Evolutionary conservation across 164 flowering plant genomes (phyloP), one percentile per base, ranked within the genome.

Genomic region (Cinnamomum micranthum): DNA sequence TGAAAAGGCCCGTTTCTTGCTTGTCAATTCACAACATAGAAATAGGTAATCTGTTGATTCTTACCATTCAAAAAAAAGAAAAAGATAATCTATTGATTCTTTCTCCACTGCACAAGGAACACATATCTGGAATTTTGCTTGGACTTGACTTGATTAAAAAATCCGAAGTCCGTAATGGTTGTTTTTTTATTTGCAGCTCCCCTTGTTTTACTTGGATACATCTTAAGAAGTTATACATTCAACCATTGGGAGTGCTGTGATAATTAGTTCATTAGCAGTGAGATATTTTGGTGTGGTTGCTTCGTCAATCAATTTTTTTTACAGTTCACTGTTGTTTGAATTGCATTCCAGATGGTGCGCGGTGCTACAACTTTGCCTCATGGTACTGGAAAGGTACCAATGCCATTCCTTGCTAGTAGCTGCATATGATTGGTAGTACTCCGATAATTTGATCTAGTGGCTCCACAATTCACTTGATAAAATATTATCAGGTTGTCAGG

Each of bases 351-450:
- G 99, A 87, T 84, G 79, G 97, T 96, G 73, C 88, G 85, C 76
- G 98, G 98, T 76, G 84, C 86, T 51, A 79, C 87, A 66, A 78
- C 86, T 77, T 86, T 96, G 68, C 99, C 99, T 52, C 98, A 96
- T 83, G 95, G 97, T 52, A 85, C 80, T 69, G 94, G 93, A 68
- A 96, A 96, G 98, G 99, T 96, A 86, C 19, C 60, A 15, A 55
- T 55, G 19, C 20, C 60, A 19, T 50, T 51, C 41, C 71, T 6
- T 65, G 58, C 28, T 22, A 19, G 41, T 6, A 25, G 68, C 58
- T 62, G 59, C 52, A 14, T 17, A 11, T 75, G 71, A 47, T 58
- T 67, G 47, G 20, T 19, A 2, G 17, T 59, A 52, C 28, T 55
- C 10, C 55, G 71, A 35, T 72, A 24, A 41, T 27, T 14, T 55